Evolutionary conservation across 1,139 yeast genomes (phyloP), one percentile per base, ranked within the genome.

Genomic region (Sugiyamaella pinicola): DNA sequence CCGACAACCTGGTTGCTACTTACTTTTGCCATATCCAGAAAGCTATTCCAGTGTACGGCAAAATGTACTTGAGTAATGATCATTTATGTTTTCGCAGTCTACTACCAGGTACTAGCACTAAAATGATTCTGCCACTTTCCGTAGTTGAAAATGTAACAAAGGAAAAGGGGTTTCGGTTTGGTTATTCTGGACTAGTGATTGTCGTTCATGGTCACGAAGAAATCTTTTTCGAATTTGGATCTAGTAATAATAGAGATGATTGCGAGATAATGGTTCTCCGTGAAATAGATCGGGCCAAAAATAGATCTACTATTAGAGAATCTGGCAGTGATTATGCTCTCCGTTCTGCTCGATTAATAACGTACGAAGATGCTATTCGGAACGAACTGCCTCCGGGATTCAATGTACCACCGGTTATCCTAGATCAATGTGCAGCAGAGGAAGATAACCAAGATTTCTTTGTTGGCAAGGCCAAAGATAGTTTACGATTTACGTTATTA

Each of bases 21-120:
- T 91, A 87, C 64, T 84, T 81, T 63, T 79, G 87, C 6, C 87
- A 88, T 68, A 69, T 90, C 26, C 83, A 80, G 56, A 80, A 86
- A 58, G 79, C 86, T 2, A 70, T 87, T 15, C 96, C 96, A 0
- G 74, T 85, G 4, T 87, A 87, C 69, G 98, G 98, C 2, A 87
- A 87, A 64, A 65, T 91, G 2, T 89, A 89, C 63, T 65, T 91
- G 17, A 87, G 96, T 1, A 74, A 77, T 22, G 76, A 75, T 34
- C 81, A 78, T 56, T 66, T 91, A 15, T 90, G 96, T 59, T 91
- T 87, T 69, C 75, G 95, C 55, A 85, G 96, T 50, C 73, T 88
- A 44, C 66, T 89, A 4, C 95, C 95, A 0, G 96, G 96, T 0
- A 79, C 86, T 0, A 78, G 81, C 38, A 85, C 95, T 1, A 80